These are phyloP conservation scores for Myriosclerotinia duriaeana DNA, from an alignment of 2,329 filamentous ascomycete species.

Conservation along the genomic window DNA sequence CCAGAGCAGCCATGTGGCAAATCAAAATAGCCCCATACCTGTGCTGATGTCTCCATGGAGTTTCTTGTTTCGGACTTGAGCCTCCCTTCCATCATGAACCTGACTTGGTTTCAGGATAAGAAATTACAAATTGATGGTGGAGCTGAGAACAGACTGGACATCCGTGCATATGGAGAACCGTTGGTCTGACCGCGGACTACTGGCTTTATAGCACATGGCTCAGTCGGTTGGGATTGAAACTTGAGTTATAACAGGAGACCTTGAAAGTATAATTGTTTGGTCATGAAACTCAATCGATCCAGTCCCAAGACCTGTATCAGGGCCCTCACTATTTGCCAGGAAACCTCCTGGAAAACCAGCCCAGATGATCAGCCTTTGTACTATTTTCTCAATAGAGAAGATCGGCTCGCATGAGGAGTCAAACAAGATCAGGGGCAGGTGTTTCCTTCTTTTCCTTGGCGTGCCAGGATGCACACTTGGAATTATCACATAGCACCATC, in stretches of 20 bases:
- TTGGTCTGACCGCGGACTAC: slow-evolving; percentile 12
- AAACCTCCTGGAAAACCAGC: not conserved
- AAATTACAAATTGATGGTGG: slow-evolving; percentile 25
- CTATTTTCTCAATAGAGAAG: not conserved
- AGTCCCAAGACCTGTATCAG: not conserved
- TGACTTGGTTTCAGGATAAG: slow-evolving; percentile 17
- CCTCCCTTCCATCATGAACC: not conserved
- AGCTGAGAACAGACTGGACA: slow-evolving; percentile 15
- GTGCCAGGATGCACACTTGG: not conserved
- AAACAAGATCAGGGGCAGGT: not conserved
- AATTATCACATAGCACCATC: not conserved
- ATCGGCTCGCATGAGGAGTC: not conserved
- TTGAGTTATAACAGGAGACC: not conserved
- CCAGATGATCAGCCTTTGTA: not conserved
- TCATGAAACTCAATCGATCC: not conserved
- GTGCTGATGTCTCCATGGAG: slow-evolving; percentile 1
- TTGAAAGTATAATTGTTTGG: not conserved
- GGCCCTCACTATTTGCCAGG: not conserved
- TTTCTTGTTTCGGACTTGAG: not conserved
- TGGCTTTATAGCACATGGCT: not conserved
- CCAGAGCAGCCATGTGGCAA: not conserved
- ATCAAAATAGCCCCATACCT: not conserved
- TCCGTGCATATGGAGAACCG: slow-evolving; percentile 9
- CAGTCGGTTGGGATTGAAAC: not conserved
- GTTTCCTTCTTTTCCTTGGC: slow-evolving; percentile 7